These are phyloP conservation scores for Bipolaris gigantea DNA, from an alignment of 2,329 filamentous ascomycete species.

Conservation along the genomic window DNA sequence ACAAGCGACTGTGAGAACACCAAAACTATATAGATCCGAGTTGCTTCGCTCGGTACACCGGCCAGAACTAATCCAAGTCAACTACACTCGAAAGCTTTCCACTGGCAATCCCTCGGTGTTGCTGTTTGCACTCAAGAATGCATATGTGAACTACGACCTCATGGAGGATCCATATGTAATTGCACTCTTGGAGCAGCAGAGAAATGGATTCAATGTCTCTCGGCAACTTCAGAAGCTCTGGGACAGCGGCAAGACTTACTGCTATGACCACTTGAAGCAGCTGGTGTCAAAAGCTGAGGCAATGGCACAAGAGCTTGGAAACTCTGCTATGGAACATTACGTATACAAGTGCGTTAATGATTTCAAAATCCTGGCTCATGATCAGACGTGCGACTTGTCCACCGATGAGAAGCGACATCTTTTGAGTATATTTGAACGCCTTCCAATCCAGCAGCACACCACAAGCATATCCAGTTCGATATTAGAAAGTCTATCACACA, in stretches of 20 bases:
- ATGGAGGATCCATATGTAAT: conserved; percentile 47
- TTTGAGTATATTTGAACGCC: conserved; percentile 21
- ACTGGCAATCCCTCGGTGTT: conserved; percentile 10
- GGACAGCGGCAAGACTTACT: conserved; percentile 44
- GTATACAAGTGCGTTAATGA: conserved; percentile 41
- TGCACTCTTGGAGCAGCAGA: conserved; percentile 31
- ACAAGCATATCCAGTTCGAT: conserved; percentile 8
- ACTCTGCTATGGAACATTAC: conserved; percentile 45
- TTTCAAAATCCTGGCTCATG: conserved; percentile 21
- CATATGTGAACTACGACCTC: conserved; percentile 38
- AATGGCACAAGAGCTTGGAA: conserved; percentile 46
- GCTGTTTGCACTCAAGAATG: conserved; percentile 18
- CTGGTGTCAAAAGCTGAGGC: conserved; percentile 38
- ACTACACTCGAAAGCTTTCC: conserved; percentile 26
- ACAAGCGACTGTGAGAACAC: conserved; percentile 69
- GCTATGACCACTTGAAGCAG: conserved; percentile 42
- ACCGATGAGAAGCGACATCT: conserved; percentile 44
- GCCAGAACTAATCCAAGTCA: conserved; percentile 58
- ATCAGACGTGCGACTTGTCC: conserved; percentile 37
- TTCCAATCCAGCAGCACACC: conserved; percentile 12
- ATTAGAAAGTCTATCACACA: conserved; percentile 34
- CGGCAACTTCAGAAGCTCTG: conserved; percentile 32
- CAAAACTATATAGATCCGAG: conserved; percentile 68
- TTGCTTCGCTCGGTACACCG: conserved; percentile 68
- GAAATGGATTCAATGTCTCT: conserved; percentile 25